These are phyloP conservation scores for Talaromyces trachyspermus DNA, from an alignment of 495 filamentous ascomycete genomes.

Conservation along the genomic window DNA sequence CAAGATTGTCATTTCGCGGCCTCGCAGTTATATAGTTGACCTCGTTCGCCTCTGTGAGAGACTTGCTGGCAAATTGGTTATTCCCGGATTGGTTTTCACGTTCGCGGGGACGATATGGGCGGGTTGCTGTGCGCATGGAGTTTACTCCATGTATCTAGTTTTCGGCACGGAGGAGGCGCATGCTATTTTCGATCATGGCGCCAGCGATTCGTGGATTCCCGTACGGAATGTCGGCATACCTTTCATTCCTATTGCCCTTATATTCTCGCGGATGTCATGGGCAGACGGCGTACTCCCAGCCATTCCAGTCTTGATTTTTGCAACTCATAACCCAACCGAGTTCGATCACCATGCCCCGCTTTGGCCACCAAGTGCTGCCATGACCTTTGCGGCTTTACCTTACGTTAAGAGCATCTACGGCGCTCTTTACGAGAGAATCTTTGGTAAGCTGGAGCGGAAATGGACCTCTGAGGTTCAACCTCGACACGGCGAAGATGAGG, in stretches of 20 bases:
- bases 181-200: constrained; percentile 36
- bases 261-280: constrained; percentile 51
- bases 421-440: constrained; percentile 55
- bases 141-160: constrained; percentile 52
- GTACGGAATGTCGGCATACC: constrained; percentile 49
- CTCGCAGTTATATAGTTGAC: constrained; percentile 59
- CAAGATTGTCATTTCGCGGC: constrained; percentile 66
- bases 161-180: constrained; percentile 55
- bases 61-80: constrained; percentile 47
- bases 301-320: constrained; percentile 56
- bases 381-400: constrained; percentile 62
- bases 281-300: constrained; percentile 54
- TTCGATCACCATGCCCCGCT: constrained; percentile 36
- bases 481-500: constrained; percentile 42
- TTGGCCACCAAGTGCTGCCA: constrained; percentile 72
- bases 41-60: constrained; percentile 46
- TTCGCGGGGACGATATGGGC: constrained; percentile 46
- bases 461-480: constrained; percentile 63
- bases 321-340: constrained; percentile 34
- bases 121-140: constrained; percentile 51
- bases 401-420: constrained; percentile 61
- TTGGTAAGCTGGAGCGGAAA: constrained; percentile 52
- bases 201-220: constrained; percentile 33
- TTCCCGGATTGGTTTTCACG: constrained; percentile 51
- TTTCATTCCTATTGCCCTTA: constrained; percentile 52